Percentiles rank a stretch among this genome's conserved stretches.
phyloP scores from a whole-genome alignment of 768 basidiomycete genomes.

The Suillus occidentalis region DNA sequence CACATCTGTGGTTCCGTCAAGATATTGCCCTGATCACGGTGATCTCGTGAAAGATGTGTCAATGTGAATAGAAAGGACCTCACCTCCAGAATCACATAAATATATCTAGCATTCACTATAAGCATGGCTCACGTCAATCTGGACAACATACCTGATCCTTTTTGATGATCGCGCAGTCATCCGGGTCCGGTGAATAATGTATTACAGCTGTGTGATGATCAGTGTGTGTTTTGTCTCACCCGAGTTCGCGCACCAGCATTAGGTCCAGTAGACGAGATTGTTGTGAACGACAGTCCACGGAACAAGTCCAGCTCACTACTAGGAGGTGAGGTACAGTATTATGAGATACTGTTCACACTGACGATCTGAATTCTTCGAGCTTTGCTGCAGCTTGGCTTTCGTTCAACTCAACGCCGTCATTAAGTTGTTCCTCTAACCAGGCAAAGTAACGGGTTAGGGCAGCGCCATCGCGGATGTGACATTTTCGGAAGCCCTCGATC shows the following conservation, averaged over 20 bases:
- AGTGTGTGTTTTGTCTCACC: not conserved
- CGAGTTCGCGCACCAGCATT: conserved; percentile 70
- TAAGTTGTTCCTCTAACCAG: conserved; percentile 88
- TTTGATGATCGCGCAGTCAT: conserved; percentile 70
- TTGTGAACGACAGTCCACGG: conserved; percentile 86
- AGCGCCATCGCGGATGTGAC: conserved; percentile 86
- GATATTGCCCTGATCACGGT: conserved; percentile 67
- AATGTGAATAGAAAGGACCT: conserved; percentile 4
- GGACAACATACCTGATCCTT: conserved; percentile 59
- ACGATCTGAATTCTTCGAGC: conserved; percentile 82
- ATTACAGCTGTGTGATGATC: conserved; percentile 67
- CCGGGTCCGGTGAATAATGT: conserved; percentile 83
- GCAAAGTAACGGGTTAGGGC: conserved; percentile 89
- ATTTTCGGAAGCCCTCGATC: conserved; percentile 85
- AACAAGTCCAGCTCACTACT: conserved; percentile 73
- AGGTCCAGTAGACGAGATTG: conserved; percentile 90
- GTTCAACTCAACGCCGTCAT: conserved; percentile 56
- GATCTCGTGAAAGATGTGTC: not conserved
- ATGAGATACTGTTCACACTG: conserved; percentile 29
- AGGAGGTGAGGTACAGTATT: conserved; percentile 2
- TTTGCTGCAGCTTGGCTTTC: conserved; percentile 82
- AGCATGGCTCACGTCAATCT: not conserved
- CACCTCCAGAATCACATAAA: conserved; percentile 87
- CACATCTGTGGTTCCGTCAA: conserved; percentile 94
- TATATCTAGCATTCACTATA: conserved; percentile 52